phyloP scores from a whole-genome alignment of 148 eudicot genomes.

The Fallopia convolvulus region DNA sequence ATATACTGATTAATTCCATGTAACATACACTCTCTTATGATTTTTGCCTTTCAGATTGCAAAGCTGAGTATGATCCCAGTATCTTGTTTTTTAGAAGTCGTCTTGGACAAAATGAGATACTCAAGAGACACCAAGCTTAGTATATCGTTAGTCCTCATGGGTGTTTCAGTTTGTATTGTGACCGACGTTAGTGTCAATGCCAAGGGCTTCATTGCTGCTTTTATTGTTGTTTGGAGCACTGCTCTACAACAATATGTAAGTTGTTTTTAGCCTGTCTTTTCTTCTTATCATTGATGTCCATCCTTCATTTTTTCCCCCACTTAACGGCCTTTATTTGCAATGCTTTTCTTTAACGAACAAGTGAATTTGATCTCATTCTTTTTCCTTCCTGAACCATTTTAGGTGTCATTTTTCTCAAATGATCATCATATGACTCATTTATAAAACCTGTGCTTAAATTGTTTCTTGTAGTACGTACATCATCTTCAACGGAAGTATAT shows the following conservation, averaged over 20 bases:
- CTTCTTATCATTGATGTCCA: not conserved
- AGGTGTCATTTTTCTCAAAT: not conserved
- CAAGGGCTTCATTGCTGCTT: conserved; percentile 34
- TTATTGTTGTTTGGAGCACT: conserved; percentile 31
- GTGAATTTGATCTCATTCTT: not conserved
- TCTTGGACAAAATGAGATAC: conserved; percentile 30
- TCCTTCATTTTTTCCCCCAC: not conserved
- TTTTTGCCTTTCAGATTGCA: conserved; percentile 44
- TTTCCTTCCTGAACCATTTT: not conserved
- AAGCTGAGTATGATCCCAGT: conserved; percentile 39
- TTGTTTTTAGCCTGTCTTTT: not conserved
- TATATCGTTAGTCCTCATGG: conserved; percentile 26
- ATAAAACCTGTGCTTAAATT: not conserved
- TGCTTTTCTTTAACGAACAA: too few relatives aligned
- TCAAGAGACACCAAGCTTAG: conserved; percentile 36
- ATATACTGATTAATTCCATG: not conserved
- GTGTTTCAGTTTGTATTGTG: conserved; percentile 35
- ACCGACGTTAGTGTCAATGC: conserved; percentile 35
- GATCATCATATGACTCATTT: not conserved
- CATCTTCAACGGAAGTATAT: conserved; percentile 41
- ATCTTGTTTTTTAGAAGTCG: conserved; percentile 32
- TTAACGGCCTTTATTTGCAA: not conserved
- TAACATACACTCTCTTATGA: not conserved
- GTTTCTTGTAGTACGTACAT: conserved; percentile 39
- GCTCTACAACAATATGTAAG: conserved; percentile 36